Base-by-base conservation (phyloP, 345 rosid genomes). In the Carallia pectinifolia region DNA sequence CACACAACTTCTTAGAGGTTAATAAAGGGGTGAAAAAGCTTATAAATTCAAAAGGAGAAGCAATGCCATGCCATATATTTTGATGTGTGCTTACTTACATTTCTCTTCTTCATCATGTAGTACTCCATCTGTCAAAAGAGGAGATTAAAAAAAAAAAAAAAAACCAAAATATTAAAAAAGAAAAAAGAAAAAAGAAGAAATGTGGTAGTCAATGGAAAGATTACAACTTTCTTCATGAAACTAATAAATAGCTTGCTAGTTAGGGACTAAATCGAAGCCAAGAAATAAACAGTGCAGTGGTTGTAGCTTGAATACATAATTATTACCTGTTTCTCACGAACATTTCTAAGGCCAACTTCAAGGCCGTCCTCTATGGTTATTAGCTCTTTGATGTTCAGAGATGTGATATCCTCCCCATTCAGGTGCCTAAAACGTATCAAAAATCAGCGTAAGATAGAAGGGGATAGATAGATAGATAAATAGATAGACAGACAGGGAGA, bases 391-490 rank as follows among this genome's bases (percentile, higher is more conserved):
- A 81, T 74, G 76, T 81, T 76, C 82, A 88, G 79, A 62, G 94
- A 87, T 34, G 82, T 76, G 68, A 92, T 81, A 62, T 90, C 92
- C 68, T 88, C 87, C 6, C 96, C 92, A 55, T 84, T 90, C 74
- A 90, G 69, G 65, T 92, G 94, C 86, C 96, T 92, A 65, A 66
- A 48, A 27, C 13, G 36, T 38, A 29, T 55, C 5, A 40, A 50
- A 4, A 15, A 58, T 4, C 50, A 44, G 5, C 12, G 48, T 9
- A 16, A 56, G 33, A 56, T 31, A 55, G 30, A 54, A 31, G 9
- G 40, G 7, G 10, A 38, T 7, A 53, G 58, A 52, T 4, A 53
- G 56, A 60, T 23, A 0, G 3, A 62, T 9, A 15, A 30, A 53
- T 31, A 18, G 19, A 10, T 33, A 23, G 27, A 59, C 2, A 34